Conservation (phyloP, 352 stramenopile species). For the Phytopythium sindhum region DNA sequence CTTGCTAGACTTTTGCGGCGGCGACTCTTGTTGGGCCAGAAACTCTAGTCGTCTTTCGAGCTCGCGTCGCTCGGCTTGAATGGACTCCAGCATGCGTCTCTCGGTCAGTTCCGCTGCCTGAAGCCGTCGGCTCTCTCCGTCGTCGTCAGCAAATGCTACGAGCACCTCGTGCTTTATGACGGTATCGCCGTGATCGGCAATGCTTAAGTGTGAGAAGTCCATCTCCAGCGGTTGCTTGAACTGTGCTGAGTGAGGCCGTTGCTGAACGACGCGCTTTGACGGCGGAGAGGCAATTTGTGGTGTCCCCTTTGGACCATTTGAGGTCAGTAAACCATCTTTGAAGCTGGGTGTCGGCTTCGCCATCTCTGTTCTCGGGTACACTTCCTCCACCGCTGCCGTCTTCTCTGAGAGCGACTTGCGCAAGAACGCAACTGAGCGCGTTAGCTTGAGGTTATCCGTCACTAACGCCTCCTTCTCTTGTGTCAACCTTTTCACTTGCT, state of each 20-base stretch:
- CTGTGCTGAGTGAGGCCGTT: conserved; percentile 8
- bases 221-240: conserved; percentile 25
- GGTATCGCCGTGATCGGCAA: neutral
- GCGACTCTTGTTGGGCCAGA: conserved; percentile 11
- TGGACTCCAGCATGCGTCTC: conserved; percentile 21
- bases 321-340: too few relatives aligned
- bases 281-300: neutral
- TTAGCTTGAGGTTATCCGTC: conserved; percentile 51
- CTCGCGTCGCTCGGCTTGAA: conserved; percentile 39
- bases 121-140: conserved; percentile 13
- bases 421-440: conserved; percentile 20
- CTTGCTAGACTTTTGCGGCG: conserved; percentile 5
- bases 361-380: neutral
- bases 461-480: conserved; percentile 44
- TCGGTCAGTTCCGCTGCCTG: conserved; percentile 19
- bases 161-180: conserved; percentile 11
- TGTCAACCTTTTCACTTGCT: conserved; percentile 33
- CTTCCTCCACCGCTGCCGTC: neutral
- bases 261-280: conserved; percentile 2
- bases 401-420: conserved; percentile 14
- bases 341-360: neutral
- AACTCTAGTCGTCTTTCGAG: conserved; percentile 42
- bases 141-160: conserved; percentile 18
- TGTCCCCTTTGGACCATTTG: neutral
- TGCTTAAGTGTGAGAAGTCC: conserved; percentile 16